Evolutionary conservation across 225 moss, liverwort and hornwort genomes (phyloP), one percentile per base, ranked within the genome.

Genomic region (Physcomitrium patens): DNA sequence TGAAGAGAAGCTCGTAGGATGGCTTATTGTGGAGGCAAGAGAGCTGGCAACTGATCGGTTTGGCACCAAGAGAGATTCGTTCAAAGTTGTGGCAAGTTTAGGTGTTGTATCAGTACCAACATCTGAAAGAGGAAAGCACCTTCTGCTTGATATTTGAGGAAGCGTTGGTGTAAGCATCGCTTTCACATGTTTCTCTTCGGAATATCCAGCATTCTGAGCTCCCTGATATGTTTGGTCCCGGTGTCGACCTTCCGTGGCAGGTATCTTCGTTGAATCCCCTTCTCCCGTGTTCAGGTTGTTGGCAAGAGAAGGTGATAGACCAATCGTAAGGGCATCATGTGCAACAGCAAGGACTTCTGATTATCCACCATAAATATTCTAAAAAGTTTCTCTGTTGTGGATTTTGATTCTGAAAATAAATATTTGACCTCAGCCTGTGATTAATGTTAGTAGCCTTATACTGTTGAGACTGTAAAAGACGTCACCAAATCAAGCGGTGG

Each of bases 11-110:
- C 47, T 71, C 44, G 71, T 64, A 67, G 68, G 63, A 58, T 48
- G 71, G 46, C 65, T 53, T 37, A 47, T 65, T 56, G 65, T 27
- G 19, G 64, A 46, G 51, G 37, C 50, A 65, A 31, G 61, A 67
- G 77, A 67, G 19, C 80, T 65, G 56, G 62, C 61, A 60, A 78
- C 77, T 59, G 67, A 51, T 67, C 76, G 14, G 53, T 79, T 76
- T 67, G 70, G 69, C 23, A 50, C 62, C 47, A 57, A 76, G 26
- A 78, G 73, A 67, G 76, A 67, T 54, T 12, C 57, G 41, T 71
- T 80, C 46, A 50, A 37, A 27, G 44, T 63, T 50, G 58, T 74
- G 37, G 44, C 45, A 62, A 51, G 67, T 43, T 77, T 74, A 41
- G 63, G 68, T 81, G 54, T 65, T 60, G 62, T 16, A 58, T 69